A percentile compares a stretch with the other conserved stretches of the same genome.
Conservation (phyloP, 108 stramenopile species). For the Discostella stelligeroides region DNA sequence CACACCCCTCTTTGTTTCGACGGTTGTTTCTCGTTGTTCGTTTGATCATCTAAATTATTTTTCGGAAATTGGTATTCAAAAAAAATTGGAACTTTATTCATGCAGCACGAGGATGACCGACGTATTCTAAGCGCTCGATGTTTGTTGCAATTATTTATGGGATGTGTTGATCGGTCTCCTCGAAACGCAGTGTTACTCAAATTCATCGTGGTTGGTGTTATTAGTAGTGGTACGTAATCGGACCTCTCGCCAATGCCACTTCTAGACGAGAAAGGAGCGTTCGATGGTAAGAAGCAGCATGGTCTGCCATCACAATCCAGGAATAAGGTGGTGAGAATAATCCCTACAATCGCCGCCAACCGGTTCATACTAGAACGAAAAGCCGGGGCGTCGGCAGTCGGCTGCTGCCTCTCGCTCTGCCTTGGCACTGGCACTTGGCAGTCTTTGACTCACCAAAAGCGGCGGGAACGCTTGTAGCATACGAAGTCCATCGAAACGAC, state of each 20-base stretch:
- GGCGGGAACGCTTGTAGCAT: too few relatives aligned
- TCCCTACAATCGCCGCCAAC: not conserved
- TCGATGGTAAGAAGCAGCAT: conserved; percentile 8
- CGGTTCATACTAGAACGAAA: conserved; percentile 15
- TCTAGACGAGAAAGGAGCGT: not conserved
- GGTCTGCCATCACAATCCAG: conserved; percentile 8
- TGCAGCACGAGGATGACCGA: not conserved
- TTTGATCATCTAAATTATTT: too few relatives aligned
- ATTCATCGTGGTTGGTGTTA: not conserved
- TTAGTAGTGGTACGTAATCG: not conserved
- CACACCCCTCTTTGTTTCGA: conserved; percentile 27
- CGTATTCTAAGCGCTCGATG: conserved; percentile 1
- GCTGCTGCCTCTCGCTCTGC: too few relatives aligned
- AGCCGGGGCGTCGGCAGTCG: too few relatives aligned
- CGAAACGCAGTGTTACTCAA: not conserved
- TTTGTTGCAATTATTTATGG: conserved; percentile 7
- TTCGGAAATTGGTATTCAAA: conserved; percentile 11
- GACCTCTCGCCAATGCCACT: not conserved
- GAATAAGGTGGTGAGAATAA: conserved; percentile 5
- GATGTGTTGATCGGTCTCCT: not conserved
- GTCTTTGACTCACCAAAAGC: too few relatives aligned
- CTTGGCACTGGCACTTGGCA: too few relatives aligned
- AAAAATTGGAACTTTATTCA: conserved; percentile 19
- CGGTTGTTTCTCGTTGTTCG: conserved; percentile 4
- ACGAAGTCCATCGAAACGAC: too few relatives aligned